These are phyloP conservation scores for Haplosporangium gracile DNA, from an alignment of 192 early-diverging fungal genomes.

Conservation along the genomic window DNA sequence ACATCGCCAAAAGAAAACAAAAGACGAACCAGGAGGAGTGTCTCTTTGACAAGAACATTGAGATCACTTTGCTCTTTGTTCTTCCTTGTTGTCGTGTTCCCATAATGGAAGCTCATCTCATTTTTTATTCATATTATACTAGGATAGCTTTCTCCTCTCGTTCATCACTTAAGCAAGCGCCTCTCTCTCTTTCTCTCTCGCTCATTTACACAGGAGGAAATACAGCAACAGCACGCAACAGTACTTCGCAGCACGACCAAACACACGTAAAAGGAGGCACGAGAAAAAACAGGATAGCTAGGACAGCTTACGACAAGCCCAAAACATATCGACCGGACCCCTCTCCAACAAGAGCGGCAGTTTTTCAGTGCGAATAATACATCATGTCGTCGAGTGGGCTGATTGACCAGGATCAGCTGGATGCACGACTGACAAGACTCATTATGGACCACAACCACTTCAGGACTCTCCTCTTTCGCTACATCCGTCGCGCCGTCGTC, in stretches of 20 bases:
- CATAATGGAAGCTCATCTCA: no score
- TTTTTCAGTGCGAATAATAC: slow-evolving; percentile 1
- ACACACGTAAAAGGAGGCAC: no score
- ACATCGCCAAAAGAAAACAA: not conserved
- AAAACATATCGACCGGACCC: not conserved
- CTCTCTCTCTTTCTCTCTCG: no score
- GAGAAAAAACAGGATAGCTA: not conserved
- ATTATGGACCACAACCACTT: slow-evolving; percentile 42
- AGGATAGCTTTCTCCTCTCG: no score
- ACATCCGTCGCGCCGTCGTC: slow-evolving; percentile 32
- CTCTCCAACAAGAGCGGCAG: not conserved
- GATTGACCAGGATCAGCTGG: slow-evolving; percentile 51
- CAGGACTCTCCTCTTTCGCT: slow-evolving; percentile 37
- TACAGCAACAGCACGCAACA: no score
- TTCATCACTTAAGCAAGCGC: no score
- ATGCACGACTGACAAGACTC: slow-evolving; percentile 30
- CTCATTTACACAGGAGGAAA: no score
- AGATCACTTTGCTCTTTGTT: not conserved
- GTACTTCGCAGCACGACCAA: no score
- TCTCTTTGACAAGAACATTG: not conserved
- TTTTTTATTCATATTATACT: no score
- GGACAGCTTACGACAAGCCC: not conserved
- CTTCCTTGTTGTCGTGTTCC: not conserved
- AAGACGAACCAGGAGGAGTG: not conserved
- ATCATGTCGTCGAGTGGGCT: slow-evolving; percentile 3